A percentile compares a stretch with the other conserved stretches of the same genome.
Evolutionary conservation across 345 rosid species (phyloP).

Genomic region (Citrus trifoliata): DNA sequence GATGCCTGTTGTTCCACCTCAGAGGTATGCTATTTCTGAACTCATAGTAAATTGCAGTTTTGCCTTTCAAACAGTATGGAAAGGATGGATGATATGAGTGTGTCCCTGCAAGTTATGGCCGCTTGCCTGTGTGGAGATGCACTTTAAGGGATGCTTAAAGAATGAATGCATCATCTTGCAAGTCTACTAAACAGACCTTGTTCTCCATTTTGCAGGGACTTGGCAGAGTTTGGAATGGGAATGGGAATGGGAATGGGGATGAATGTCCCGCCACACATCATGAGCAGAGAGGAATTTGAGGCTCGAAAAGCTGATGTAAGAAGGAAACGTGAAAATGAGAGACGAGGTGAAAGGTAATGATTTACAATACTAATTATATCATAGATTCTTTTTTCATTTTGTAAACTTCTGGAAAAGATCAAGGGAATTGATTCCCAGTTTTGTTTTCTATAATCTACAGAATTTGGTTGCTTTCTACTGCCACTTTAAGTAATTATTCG

Average conservation of each 20-base stretch:
- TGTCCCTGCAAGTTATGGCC: background rate
- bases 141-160: background rate
- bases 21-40: constrained; percentile 34
- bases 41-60: background rate
- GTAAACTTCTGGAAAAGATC: background rate
- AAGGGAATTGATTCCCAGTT: background rate
- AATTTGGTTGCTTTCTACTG: too few species aligned
- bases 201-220: constrained; percentile 52
- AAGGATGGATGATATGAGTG: background rate
- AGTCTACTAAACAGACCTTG: background rate
- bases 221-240: constrained; percentile 76
- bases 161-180: background rate
- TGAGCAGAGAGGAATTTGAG: constrained; percentile 92
- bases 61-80: background rate
- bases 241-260: constrained; percentile 65
- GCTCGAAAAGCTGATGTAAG: constrained; percentile 86
- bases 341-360: constrained; percentile 67
- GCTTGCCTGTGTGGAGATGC: background rate
- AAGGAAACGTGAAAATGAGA: constrained; percentile 81
- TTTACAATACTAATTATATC: background rate
- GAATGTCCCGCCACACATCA: constrained; percentile 69
- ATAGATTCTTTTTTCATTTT: background rate
- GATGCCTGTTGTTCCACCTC: constrained; percentile 66
- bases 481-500: too few species aligned
- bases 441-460: too few species aligned